A percentile compares a stretch with the other conserved stretches of the same genome.
Conservation (phyloP, 495 filamentous ascomycete species). For the Hamigera avellanea region DNA sequence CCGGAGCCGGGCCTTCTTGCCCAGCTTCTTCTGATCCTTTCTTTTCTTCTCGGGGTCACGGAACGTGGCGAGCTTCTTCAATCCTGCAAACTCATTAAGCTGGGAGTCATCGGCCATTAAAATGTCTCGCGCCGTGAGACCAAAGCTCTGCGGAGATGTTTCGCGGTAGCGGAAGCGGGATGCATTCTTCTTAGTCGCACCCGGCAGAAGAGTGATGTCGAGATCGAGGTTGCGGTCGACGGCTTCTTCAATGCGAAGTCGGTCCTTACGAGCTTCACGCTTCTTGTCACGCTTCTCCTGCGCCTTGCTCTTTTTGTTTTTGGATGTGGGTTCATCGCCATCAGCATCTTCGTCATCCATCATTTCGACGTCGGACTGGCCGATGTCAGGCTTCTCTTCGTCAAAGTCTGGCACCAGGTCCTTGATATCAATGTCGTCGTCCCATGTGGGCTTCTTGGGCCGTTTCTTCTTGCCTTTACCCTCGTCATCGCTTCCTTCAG, state of each 20-base stretch:
- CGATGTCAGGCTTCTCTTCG: conserved; percentile 39
- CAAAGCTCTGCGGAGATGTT: conserved; percentile 81
- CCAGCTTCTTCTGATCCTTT: conserved; percentile 73
- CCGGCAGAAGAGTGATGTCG: conserved; percentile 46
- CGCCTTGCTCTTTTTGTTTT: conserved; percentile 47
- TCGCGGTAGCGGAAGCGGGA: conserved; percentile 80
- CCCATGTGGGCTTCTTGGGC: conserved; percentile 86
- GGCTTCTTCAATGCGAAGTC: conserved; percentile 73
- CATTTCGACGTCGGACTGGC: conserved; percentile 41
- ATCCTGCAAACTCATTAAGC: conserved; percentile 79
- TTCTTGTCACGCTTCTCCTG: conserved; percentile 61
- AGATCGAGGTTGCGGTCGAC: conserved; percentile 73
- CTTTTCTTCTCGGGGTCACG: conserved; percentile 78
- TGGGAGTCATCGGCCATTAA: conserved; percentile 79
- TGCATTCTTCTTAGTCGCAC: conserved; percentile 41
- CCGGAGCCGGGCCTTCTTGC: conserved; percentile 81
- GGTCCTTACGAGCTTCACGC: conserved; percentile 61
- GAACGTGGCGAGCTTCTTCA: conserved; percentile 91
- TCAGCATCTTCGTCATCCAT: conserved; percentile 37
- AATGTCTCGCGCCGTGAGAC: conserved; percentile 80
- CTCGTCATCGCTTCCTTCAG: conserved; percentile 31
- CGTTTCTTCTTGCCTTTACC: conserved; percentile 40
- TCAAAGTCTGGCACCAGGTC: conserved; percentile 83
- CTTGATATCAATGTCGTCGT: conserved; percentile 92
- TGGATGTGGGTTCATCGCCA: conserved; percentile 12